These are phyloP conservation scores for Prunus mume DNA, from an alignment of 306 rosid species.

Conservation along the genomic window DNA sequence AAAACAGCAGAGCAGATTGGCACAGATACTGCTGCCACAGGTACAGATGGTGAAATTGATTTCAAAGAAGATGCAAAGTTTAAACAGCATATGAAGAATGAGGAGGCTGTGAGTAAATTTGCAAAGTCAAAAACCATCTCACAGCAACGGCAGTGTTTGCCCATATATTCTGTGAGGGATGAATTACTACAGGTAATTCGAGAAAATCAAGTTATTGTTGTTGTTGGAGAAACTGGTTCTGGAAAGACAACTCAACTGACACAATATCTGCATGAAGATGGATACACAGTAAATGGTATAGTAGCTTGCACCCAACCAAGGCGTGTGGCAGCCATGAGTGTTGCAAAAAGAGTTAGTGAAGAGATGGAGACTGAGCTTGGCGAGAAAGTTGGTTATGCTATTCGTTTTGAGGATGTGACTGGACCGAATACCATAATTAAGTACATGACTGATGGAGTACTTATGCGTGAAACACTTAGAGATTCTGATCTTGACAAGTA, in stretches of 20 bases:
- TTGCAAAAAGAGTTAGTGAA: slow-evolving; percentile 97
- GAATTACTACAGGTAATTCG: slow-evolving; percentile 82
- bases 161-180: slow-evolving; percentile 85
- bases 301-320: slow-evolving; percentile 98
- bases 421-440: slow-evolving; percentile 81
- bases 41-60: slow-evolving; percentile 83
- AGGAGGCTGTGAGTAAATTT: slow-evolving; percentile 88
- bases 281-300: slow-evolving; percentile 70
- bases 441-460: slow-evolving; percentile 99
- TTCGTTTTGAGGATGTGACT: slow-evolving; percentile 95
- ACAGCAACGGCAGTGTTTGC: slow-evolving; percentile 89
- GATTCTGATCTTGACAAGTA: slow-evolving; percentile 93
- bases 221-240: slow-evolving; percentile 98
- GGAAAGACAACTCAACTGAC: slow-evolving; percentile 96
- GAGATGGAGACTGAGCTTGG: slow-evolving; percentile 98
- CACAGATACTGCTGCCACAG: slow-evolving; percentile 81
- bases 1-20: slow-evolving; percentile 90
- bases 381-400: slow-evolving; percentile 89
- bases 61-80: slow-evolving; percentile 94
- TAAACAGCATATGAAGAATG: slow-evolving; percentile 88
- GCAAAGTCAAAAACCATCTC: slow-evolving; percentile 73
- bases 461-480: slow-evolving; percentile 85
- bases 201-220: slow-evolving; percentile 88
- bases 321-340: slow-evolving; percentile 99
- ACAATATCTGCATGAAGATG: slow-evolving; percentile 94